Percentiles rank a stretch among this genome's conserved stretches.
These are phyloP conservation scores for Polytrichum formosum DNA, from an alignment of 225 moss, liverwort and hornwort genomes.

Conservation along the genomic window DNA sequence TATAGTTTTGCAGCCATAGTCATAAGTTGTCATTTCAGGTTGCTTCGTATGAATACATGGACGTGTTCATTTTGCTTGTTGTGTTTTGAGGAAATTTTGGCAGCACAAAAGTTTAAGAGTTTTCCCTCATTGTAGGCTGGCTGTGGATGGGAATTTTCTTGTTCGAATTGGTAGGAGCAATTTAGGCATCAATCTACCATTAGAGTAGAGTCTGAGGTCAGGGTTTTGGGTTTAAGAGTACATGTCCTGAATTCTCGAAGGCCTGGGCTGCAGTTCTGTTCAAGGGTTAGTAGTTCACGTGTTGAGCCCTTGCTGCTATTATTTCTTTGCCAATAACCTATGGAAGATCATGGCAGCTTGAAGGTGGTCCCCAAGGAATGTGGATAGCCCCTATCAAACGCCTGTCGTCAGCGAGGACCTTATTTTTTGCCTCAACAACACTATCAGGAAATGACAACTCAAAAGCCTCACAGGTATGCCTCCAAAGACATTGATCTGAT, in stretches of 20 bases:
- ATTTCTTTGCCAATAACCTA: neutral
- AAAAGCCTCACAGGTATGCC: conserved; percentile 26
- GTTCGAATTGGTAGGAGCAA: neutral
- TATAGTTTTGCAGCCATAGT: too few relatives aligned
- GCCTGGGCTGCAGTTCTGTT: neutral
- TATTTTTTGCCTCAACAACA: conserved; percentile 39
- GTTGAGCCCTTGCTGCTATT: neutral
- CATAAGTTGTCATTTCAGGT: too few relatives aligned
- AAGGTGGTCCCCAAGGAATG: conserved; percentile 12
- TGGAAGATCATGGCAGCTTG: conserved; percentile 18
- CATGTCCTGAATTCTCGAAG: neutral
- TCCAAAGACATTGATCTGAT: neutral
- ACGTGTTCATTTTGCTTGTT: too few relatives aligned
- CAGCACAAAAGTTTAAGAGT: too few relatives aligned
- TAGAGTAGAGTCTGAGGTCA: neutral
- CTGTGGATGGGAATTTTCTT: too few relatives aligned
- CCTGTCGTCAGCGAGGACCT: conserved; percentile 20
- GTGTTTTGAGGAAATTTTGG: too few relatives aligned
- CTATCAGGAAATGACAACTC: conserved; percentile 21
- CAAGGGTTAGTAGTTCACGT: neutral
- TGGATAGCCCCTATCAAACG: conserved; percentile 2
- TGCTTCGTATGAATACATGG: too few relatives aligned
- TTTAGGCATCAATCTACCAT: neutral
- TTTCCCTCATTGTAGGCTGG: too few relatives aligned
- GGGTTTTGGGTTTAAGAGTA: neutral